phyloP scores from a whole-genome alignment of 2,329 filamentous ascomycete genomes.

The Penicillium sp. region DNA sequence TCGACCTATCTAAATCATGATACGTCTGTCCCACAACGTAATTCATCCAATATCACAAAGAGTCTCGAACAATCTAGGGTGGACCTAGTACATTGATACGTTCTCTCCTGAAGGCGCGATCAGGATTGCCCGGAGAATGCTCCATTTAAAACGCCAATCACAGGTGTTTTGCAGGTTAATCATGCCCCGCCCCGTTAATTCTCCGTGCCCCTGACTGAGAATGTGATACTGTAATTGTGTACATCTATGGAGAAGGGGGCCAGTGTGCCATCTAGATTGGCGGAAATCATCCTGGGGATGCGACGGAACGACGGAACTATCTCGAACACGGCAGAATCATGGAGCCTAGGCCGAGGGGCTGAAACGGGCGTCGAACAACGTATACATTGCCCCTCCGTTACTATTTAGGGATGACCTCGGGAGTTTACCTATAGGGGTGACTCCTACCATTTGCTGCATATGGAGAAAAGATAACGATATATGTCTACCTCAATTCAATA shows the following conservation, averaged over 20 bases:
- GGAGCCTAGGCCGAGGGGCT: background rate
- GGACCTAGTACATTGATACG: background rate
- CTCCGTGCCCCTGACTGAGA: conserved; percentile 7
- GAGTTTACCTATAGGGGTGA: background rate
- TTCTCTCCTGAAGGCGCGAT: background rate
- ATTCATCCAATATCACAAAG: background rate
- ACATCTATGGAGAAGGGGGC: background rate
- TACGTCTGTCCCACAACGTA: background rate
- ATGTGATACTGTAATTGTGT: background rate
- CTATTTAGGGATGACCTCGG: background rate
- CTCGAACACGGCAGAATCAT: conserved; percentile 1
- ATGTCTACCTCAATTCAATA: conserved; percentile 3
- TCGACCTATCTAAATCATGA: background rate
- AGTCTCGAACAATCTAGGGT: conserved; percentile 8
- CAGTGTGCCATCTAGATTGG: conserved; percentile 2
- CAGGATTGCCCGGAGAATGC: conserved; percentile 6
- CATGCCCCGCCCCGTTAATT: conserved; percentile 2
- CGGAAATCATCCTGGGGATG: background rate
- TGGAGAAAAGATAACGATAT: conserved; percentile 2
- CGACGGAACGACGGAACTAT: background rate
- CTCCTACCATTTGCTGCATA: background rate
- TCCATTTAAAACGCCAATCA: conserved; percentile 4
- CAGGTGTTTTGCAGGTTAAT: background rate
- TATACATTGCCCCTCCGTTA: background rate
- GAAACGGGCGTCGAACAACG: background rate